Evolutionary conservation across 257 asterid species (phyloP), one percentile per base, ranked within the genome.

Genomic region (Mentha longifolia): DNA sequence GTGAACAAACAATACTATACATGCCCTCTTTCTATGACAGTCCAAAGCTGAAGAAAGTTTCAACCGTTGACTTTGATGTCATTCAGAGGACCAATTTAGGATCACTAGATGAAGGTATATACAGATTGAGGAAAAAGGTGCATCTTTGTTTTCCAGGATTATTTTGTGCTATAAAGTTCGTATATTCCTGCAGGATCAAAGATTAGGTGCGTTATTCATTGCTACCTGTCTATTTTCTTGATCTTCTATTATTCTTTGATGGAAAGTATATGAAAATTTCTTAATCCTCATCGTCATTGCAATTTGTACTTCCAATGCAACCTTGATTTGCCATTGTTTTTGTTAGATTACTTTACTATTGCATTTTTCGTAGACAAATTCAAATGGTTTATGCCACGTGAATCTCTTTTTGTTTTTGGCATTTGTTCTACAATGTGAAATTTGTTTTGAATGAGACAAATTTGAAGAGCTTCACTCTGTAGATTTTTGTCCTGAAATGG

Each of bases 11-110:
- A 72, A 73, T 83, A 77, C 89, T 91, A 62, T 67, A 79, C 66
- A 80, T 94, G 97, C 98, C 99, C 64, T 91, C 99, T 71, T 94
- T 91, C 78, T 89, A 79, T 64, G 82, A 76, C 80, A 75, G 70
- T 46, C 82, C 78, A 57, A 84, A 81, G 86, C 76, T 74, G 75
- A 85, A 58, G 64, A 85, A 70, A 80, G 85, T 79, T 71, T 71
- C 88, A 75, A 84, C 85, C 28, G 75, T 89, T 73, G 82, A 88
- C 54, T 88, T 94, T 81, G 76, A 84, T 75, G 88, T 89, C 70
- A 79, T 94, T 84, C 87, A 88, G 76, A 84, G 99, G 75, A 89
- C 90, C 74, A 77, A 74, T 79, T 85, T 94, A 85, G 80, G 82
- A 52, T 75, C 90, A 69, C 88, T 94, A 63, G 79, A 86, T 68